Evolutionary conservation across 2,329 filamentous ascomycete genomes (phyloP).

Genomic region (Aureobasidium lini): DNA sequence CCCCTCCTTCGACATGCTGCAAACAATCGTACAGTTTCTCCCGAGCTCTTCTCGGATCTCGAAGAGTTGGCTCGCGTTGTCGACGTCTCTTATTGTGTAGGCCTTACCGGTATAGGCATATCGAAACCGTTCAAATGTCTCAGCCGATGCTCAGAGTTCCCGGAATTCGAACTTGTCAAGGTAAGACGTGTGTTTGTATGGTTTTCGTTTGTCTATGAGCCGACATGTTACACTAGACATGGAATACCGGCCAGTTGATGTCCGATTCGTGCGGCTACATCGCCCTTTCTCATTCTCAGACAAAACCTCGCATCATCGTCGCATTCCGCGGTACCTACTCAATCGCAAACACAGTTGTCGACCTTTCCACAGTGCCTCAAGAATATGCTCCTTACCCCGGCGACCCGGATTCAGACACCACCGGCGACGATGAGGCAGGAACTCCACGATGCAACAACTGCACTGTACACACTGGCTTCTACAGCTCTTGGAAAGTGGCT

Average conservation of each 20-base stretch:
- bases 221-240: constrained; percentile 46
- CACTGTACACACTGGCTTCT: constrained; percentile 87
- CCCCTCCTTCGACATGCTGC: constrained; percentile 26
- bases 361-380: constrained; percentile 83
- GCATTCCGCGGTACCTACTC: constrained; percentile 95
- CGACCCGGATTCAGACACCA: constrained; percentile 29
- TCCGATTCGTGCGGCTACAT: constrained; percentile 93
- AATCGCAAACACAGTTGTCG: constrained; percentile 80
- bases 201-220: neutral
- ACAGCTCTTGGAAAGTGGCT: constrained; percentile 73
- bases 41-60: constrained; percentile 65
- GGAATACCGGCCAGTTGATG: constrained; percentile 81
- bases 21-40: constrained; percentile 44
- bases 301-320: constrained; percentile 61
- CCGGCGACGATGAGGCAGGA: constrained; percentile 20
- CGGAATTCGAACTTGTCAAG: constrained; percentile 66
- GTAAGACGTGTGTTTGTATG: constrained; percentile 26
- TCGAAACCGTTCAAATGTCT: constrained; percentile 75
- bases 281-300: constrained; percentile 66
- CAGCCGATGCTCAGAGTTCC: constrained; percentile 79
- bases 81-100: constrained; percentile 91
- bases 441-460: constrained; percentile 67
- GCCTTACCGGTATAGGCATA: constrained; percentile 75
- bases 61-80: constrained; percentile 86
- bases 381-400: constrained; percentile 82